Base-by-base conservation (phyloP, 768 basidiomycete species). In the Russula foetens region DNA sequence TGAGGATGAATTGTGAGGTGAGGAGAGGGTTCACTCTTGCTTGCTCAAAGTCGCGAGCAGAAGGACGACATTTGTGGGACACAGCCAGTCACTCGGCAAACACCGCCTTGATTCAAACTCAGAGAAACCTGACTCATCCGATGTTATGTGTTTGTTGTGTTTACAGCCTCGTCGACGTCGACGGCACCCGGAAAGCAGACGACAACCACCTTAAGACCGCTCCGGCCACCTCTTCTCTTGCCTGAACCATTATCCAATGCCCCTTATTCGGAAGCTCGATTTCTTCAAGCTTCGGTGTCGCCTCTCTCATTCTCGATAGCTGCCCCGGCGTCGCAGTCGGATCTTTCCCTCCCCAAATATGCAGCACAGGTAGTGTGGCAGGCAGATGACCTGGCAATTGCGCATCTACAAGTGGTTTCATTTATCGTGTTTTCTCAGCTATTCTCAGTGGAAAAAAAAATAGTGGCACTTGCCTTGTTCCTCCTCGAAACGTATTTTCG, bases 401-500 rank as follows among this genome's bases (percentile, higher is more conserved):
- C 12, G 45, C 64, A 19, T 48, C 33, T 56, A 24, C 44, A 43
- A 46, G 48, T 15, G 7, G n/a, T n/a, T n/a, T n/a, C n/a, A n/a
- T n/a, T n/a, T n/a, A n/a, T n/a, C n/a, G n/a, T 12, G 35, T 29
- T 60, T 14, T 41, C 45, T 58, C 26, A 43, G 48, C 12, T 26
- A 3, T 53, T 23, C 47, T 14, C 4, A 15, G 28, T 15, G n/a
- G n/a, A n/a, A 7, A 5, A 17, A 26, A 33, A 33, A 23, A 4
- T 19, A 9, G 21, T 15, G 39, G n/a, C 9, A 49, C 58, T n/a
- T 21, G 73, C 78, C 73, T 66, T 64, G 66, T 66, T 90, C 86
- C 70, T 92, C 90, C 19, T 88, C 81, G 68, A 79, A 81, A n/a
- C 86, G 80, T 60, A 75, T 60, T 60, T 77, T 76, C 14, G 74